Conservation (phyloP, 306 rosid species). For the Cucumis melo region DNA sequence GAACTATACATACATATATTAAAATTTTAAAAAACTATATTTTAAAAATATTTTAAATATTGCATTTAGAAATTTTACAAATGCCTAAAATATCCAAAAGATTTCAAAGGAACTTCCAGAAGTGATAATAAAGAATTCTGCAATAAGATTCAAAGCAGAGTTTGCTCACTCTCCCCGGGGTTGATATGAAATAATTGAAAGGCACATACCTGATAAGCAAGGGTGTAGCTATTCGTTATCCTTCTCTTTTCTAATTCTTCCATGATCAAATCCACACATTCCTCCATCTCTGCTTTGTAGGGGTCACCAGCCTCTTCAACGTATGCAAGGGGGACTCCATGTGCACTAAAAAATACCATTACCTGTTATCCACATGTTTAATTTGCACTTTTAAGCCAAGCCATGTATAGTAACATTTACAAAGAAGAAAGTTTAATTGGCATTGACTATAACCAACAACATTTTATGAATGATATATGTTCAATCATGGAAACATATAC, state of each 20-base stretch:
- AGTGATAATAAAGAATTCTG: background rate
- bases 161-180: background rate
- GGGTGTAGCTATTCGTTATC: constrained; percentile 60
- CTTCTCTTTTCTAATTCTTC: constrained; percentile 78
- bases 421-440: background rate
- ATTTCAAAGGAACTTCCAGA: background rate
- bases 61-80: background rate
- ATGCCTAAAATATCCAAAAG: background rate
- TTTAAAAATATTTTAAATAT: too few species aligned
- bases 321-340: constrained; percentile 94
- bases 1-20: too few species aligned
- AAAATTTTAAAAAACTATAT: too few species aligned
- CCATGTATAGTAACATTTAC: background rate
- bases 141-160: too few species aligned
- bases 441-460: background rate
- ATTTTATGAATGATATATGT: constrained; percentile 1
- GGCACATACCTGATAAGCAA: constrained; percentile 73
- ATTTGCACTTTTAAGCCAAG: background rate
- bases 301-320: constrained; percentile 99
- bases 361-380: constrained; percentile 33
- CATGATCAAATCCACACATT: constrained; percentile 84
- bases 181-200: background rate
- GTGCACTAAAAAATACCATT: constrained; percentile 90
- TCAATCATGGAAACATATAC: constrained; percentile 16
- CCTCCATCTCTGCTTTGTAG: constrained; percentile 97